Base-by-base conservation (phyloP, 805 yeast genomes). In the Pichia cephalocereana region DNA sequence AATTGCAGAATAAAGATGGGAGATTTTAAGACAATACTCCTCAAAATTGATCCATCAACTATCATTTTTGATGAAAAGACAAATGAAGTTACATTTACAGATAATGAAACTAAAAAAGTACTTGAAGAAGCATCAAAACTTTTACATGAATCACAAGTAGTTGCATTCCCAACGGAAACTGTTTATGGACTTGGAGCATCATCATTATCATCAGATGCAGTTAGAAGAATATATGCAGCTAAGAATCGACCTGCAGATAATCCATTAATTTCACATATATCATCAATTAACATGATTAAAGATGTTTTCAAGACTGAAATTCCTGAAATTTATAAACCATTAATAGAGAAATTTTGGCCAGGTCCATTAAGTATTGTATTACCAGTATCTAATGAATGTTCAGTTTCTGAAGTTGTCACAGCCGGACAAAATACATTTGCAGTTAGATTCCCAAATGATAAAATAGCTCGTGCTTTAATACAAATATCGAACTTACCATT, bases 111-210 rank as follows among this genome's bases (percentile, higher is more conserved):
- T 0, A 65, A 69, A 49, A 48, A 56, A 11, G 77, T 77, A 50
- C 65, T 89, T 2, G 45, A 64, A 11, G 65, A 65, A 18, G 97
- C 96, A 7, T 81, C 88, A 0, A 56, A 67, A 2, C 65, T 80
- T 6, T 64, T 89, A 6, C 63, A 68, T 17, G 63, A 65, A 2
- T 61, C 73, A 38, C 70, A 79, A 28, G 88, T 83, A 0, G 89
- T 93, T 14, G 98, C 91, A 0, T 90, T 93, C 58, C 99, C 99
- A 2, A 87, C 99, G 0, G 99, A 93, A 61, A 93, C 99, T 0
- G 99, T 93, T 0, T 93, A 93, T 63, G 99, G 99, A 0, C 72
- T 93, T 1, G 99, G 96, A 0, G 99, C 93, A 1, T 83, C 90
- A 4, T 86, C 95, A 0, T 68, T 86, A 44, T 74, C 71, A 46